These are phyloP conservation scores for Hemerocallis citrina DNA, from an alignment of 106 monocot genomes.

Conservation along the genomic window DNA sequence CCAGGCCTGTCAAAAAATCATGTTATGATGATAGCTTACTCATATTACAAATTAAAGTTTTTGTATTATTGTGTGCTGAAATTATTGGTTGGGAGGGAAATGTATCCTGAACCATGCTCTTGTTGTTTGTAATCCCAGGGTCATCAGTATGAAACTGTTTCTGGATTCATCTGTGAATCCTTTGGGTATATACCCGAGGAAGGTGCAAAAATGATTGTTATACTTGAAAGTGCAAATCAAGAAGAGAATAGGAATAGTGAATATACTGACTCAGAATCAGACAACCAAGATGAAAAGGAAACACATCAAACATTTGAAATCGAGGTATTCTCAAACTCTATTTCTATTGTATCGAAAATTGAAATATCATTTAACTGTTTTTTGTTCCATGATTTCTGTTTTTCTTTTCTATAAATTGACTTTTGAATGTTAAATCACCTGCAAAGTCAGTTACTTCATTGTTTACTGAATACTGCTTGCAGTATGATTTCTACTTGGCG, in stretches of 20 bases:
- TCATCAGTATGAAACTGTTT: conserved; percentile 97
- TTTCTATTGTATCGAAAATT: background rate
- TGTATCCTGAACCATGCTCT: background rate
- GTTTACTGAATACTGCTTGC: too few species aligned
- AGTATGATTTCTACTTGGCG: too few species aligned
- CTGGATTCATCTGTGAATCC: conserved; percentile 88
- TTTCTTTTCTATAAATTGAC: background rate
- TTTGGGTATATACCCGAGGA: conserved; percentile 92
- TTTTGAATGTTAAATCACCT: too few species aligned
- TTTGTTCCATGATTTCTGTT: background rate
- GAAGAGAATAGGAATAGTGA: conserved; percentile 58
- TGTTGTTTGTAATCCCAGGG: conserved; percentile 30
- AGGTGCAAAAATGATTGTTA: conserved; percentile 66
- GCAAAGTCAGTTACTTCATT: too few species aligned
- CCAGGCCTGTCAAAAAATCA: background rate
- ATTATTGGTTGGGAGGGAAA: background rate
- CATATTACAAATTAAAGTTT: background rate
- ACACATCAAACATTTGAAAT: conserved; percentile 71
- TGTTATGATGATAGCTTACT: background rate
- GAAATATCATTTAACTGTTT: background rate
- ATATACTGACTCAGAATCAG: conserved; percentile 43
- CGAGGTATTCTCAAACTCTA: conserved; percentile 47
- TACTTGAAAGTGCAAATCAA: conserved; percentile 58
- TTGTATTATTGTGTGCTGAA: background rate
- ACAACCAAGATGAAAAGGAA: conserved; percentile 46